phyloP scores from a whole-genome alignment of 225 moss, liverwort and hornwort genomes.

The Ulota crispa region DNA sequence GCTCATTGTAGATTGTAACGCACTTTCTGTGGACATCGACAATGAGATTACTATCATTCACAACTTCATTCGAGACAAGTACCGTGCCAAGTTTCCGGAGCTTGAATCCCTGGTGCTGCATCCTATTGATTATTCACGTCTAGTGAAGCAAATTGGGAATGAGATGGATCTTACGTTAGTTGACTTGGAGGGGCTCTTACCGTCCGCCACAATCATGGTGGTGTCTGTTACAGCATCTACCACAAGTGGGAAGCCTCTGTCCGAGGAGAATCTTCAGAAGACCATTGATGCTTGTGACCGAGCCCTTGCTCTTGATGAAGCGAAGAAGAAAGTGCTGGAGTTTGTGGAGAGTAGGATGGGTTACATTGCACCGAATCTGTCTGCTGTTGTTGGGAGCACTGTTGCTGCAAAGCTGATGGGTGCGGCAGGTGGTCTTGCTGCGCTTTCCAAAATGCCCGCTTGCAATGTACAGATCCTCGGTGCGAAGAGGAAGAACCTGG shows the following conservation, averaged over 20 bases:
- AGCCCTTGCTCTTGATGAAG: constrained; percentile 85
- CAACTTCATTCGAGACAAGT: constrained; percentile 90
- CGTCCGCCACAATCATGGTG: constrained; percentile 98
- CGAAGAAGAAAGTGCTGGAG: constrained; percentile 86
- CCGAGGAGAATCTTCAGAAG: constrained; percentile 73
- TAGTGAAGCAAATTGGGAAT: constrained; percentile 88
- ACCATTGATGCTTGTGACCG: constrained; percentile 89
- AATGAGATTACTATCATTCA: constrained; percentile 90
- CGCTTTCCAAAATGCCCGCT: constrained; percentile 92
- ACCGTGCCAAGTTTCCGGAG: constrained; percentile 93
- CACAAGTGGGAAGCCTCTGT: constrained; percentile 92
- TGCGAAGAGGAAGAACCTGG: constrained; percentile 84
- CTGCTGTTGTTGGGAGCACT: constrained; percentile 92
- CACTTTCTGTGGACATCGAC: constrained; percentile 89
- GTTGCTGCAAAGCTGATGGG: constrained; percentile 98
- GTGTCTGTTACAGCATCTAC: constrained; percentile 97
- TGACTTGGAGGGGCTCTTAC: constrained; percentile 86
- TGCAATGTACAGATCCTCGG: constrained; percentile 94
- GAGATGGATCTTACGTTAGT: constrained; percentile 95
- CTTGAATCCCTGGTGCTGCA: constrained; percentile 93
- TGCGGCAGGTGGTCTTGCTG: constrained; percentile 85
- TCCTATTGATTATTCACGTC: constrained; percentile 96
- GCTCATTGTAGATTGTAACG: constrained; percentile 93
- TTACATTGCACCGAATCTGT: constrained; percentile 91
- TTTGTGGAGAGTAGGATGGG: constrained; percentile 99